Conservation (phyloP, 2,329 filamentous ascomycete species). For the Fusarium sp. region DNA sequence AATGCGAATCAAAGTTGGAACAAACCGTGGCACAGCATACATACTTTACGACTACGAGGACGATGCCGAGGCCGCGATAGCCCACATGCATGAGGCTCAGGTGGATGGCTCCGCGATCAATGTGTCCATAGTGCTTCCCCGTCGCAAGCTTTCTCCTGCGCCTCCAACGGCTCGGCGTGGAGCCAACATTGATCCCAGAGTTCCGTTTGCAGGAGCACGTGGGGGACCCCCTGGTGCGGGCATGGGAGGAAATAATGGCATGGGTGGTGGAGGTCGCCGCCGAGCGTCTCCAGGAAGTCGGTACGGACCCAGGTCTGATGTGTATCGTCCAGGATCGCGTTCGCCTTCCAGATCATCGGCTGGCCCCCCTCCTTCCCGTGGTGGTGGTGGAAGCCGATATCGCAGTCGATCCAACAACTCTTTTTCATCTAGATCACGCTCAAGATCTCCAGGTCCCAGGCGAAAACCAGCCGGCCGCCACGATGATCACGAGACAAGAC, state of each 20-base stretch:
- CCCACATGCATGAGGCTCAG: constrained; percentile 98
- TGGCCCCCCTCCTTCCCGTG: constrained; percentile 53
- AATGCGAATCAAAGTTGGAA: constrained; percentile 70
- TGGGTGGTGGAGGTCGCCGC: constrained; percentile 54
- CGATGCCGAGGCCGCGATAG: constrained; percentile 88
- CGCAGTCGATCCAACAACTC: constrained; percentile 59
- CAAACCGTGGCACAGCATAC: constrained; percentile 93
- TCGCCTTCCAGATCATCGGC: constrained; percentile 60
- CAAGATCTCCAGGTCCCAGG: constrained; percentile 54
- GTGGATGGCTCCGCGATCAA: constrained; percentile 85
- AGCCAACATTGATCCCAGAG: constrained; percentile 66
- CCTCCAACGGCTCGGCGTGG: constrained; percentile 78
- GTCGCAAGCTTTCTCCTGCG: constrained; percentile 82
- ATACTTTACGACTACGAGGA: constrained; percentile 82
- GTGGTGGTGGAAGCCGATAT: constrained; percentile 54
- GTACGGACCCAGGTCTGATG: constrained; percentile 62
- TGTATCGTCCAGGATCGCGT: constrained; percentile 71
- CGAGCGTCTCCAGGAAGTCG: constrained; percentile 52
- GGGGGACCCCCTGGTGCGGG: constrained; percentile 48
- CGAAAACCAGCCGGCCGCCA: constrained; percentile 49
- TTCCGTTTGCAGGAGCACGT: constrained; percentile 49
- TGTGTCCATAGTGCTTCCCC: constrained; percentile 88
- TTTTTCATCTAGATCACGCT: constrained; percentile 62
- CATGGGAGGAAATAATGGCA: constrained; percentile 43
- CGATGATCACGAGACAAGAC: constrained; percentile 50